Conservation (phyloP, 106 monocot genomes). For the Platanthera guangdongensis region DNA sequence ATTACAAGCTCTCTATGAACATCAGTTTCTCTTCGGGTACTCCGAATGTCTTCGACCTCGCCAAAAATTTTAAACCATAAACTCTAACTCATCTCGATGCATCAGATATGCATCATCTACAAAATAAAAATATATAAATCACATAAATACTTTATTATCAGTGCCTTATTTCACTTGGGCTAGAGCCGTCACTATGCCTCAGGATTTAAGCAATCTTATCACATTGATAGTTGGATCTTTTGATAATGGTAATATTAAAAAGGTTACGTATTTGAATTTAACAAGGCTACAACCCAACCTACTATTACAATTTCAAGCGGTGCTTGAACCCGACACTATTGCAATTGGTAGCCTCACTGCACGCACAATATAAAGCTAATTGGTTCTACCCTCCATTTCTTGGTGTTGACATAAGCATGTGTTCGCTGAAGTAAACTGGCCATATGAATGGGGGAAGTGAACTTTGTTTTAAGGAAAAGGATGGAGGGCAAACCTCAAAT, state of each 20-base stretch:
- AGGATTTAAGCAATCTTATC: background rate
- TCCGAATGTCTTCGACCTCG: too few relatives aligned
- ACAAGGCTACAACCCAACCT: background rate
- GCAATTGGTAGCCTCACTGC: background rate
- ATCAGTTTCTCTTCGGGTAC: too few relatives aligned
- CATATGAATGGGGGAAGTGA: background rate
- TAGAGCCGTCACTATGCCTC: too few relatives aligned
- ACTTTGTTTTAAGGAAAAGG: background rate
- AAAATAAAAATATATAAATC: too few relatives aligned
- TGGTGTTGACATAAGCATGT: background rate
- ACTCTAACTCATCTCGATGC: too few relatives aligned
- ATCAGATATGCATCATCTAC: too few relatives aligned
- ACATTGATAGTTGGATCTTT: background rate
- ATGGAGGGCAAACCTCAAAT: constrained; percentile 54
- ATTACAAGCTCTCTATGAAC: too few relatives aligned
- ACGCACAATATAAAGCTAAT: background rate
- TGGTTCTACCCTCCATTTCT: background rate
- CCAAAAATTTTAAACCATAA: too few relatives aligned
- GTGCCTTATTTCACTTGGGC: too few relatives aligned
- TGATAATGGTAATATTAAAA: background rate
- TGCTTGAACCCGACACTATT: background rate
- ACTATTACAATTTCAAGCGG: background rate
- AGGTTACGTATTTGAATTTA: background rate
- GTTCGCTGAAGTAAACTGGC: background rate
- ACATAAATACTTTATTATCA: too few relatives aligned